These are phyloP conservation scores for Bertia moriformis DNA, from an alignment of 2,329 filamentous ascomycete species.

Conservation along the genomic window DNA sequence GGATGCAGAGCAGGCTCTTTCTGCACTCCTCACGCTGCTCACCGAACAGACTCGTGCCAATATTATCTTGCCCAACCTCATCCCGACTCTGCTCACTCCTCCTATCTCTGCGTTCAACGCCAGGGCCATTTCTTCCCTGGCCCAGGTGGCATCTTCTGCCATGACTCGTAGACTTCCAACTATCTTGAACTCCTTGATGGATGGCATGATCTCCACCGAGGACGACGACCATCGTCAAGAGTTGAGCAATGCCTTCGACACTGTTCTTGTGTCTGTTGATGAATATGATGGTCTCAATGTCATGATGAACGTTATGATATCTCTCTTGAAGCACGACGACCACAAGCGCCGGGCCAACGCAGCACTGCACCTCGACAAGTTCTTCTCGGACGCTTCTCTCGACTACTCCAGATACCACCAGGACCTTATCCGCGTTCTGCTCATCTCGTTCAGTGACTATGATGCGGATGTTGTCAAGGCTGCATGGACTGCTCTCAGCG, in stretches of 20 bases:
- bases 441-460: slow-evolving; percentile 82
- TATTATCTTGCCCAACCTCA: slow-evolving; percentile 88
- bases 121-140: slow-evolving; percentile 78
- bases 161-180: slow-evolving; percentile 83
- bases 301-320: slow-evolving; percentile 82
- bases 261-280: slow-evolving; percentile 81
- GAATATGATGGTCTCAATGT: slow-evolving; percentile 92
- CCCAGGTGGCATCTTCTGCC: slow-evolving; percentile 74
- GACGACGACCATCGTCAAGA: slow-evolving; percentile 63
- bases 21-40: slow-evolving; percentile 81
- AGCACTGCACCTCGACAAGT: slow-evolving; percentile 66
- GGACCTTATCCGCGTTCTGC: slow-evolving; percentile 77
- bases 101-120: slow-evolving; percentile 94
- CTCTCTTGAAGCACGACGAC: slow-evolving; percentile 82
- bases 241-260: slow-evolving; percentile 70
- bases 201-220: slow-evolving; percentile 67
- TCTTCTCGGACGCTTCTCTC: slow-evolving; percentile 66
- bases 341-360: slow-evolving; percentile 69
- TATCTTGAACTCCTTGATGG: slow-evolving; percentile 87
- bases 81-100: slow-evolving; percentile 78
- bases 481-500: slow-evolving; percentile 73
- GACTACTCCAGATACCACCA: slow-evolving; percentile 95
- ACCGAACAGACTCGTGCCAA: slow-evolving; percentile 89
- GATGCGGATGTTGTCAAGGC: slow-evolving; percentile 76
- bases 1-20: slow-evolving; percentile 80